phyloP scores from a whole-genome alignment of 1,284 basidiomycete species.

The Lignosus rhinocerotis region DNA sequence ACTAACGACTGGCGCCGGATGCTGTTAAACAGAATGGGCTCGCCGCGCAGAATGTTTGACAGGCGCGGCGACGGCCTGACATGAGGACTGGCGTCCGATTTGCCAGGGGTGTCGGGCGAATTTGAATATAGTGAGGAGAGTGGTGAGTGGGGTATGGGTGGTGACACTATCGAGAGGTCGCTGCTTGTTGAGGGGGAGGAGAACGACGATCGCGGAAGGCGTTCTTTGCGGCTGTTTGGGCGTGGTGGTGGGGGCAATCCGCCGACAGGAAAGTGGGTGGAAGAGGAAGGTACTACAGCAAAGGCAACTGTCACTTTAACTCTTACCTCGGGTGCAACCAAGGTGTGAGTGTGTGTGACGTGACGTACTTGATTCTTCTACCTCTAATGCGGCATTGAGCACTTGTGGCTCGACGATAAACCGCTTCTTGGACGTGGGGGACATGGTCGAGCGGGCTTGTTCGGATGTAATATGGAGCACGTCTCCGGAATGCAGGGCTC shows the following conservation, averaged over 20 bases:
- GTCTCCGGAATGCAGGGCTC: slow-evolving; percentile 1
- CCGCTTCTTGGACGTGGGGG: slow-evolving; percentile 8
- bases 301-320: slow-evolving; percentile 1
- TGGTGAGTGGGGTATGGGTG: slow-evolving; percentile 15
- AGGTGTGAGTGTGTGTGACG: neutral
- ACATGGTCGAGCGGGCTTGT: slow-evolving; percentile 7
- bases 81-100: slow-evolving; percentile 38
- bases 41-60: slow-evolving; percentile 22
- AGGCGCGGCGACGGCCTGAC: slow-evolving; percentile 47
- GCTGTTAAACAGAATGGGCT: slow-evolving; percentile 9
- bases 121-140: slow-evolving; percentile 17
- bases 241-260: slow-evolving; percentile 26
- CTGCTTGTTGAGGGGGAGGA: slow-evolving; percentile 14
- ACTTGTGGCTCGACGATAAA: slow-evolving; percentile 24
- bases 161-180: slow-evolving; percentile 12
- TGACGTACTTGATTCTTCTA: slow-evolving; percentile 11
- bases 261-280: neutral
- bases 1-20: slow-evolving; percentile 7
- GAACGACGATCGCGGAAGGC: slow-evolving; percentile 8
- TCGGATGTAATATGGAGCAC: slow-evolving; percentile 8
- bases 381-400: slow-evolving; percentile 19
- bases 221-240: slow-evolving; percentile 20
- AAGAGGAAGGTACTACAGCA: neutral
- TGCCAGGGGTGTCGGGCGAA: slow-evolving; percentile 13
- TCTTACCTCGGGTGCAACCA: neutral